A percentile compares a stretch with the other conserved stretches of the same genome.
These are phyloP conservation scores for Hymenoscyphus salicellus DNA, from an alignment of 2,329 filamentous ascomycete species.

Conservation along the genomic window DNA sequence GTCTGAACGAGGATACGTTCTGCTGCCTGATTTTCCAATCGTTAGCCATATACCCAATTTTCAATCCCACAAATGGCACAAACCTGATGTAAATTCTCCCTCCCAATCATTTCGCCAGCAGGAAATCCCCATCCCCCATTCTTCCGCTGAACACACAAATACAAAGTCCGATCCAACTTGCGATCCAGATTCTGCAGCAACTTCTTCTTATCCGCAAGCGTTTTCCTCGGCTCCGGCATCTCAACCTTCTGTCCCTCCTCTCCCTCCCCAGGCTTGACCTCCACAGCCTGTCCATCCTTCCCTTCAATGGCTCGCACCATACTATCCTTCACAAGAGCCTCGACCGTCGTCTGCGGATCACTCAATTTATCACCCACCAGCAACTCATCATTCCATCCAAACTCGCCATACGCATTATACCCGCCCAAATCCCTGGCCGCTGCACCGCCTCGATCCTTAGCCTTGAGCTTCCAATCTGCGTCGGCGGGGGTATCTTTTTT, in stretches of 20 bases:
- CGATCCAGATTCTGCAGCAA: conserved; percentile 78
- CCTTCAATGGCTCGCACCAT: conserved; percentile 28
- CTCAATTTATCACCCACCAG: conserved; percentile 69
- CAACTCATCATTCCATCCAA: conserved; percentile 89
- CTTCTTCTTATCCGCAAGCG: conserved; percentile 73
- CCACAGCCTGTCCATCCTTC: conserved; percentile 69
- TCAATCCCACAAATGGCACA: conserved; percentile 36
- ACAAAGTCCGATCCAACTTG: conserved; percentile 75
- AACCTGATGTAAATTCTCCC: conserved; percentile 82
- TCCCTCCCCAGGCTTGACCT: conserved; percentile 48
- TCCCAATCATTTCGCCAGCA: conserved; percentile 61
- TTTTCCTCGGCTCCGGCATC: conserved; percentile 65
- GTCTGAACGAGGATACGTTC: conserved; percentile 72
- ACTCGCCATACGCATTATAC: conserved; percentile 70
- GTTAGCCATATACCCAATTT: background rate
- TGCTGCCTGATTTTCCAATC: conserved; percentile 63
- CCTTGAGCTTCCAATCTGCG: conserved; percentile 86
- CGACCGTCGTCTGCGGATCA: conserved; percentile 51
- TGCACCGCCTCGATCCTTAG: conserved; percentile 67
- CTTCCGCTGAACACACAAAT: conserved; percentile 75
- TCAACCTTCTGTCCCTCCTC: conserved; percentile 57
- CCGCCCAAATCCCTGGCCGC: conserved; percentile 80
- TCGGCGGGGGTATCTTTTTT: conserved; percentile 82
- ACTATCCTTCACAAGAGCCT: conserved; percentile 52
- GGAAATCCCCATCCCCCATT: conserved; percentile 81